phyloP scores from a whole-genome alignment of 2,329 filamentous ascomycete genomes.

The Spiromastix sp. region DNA sequence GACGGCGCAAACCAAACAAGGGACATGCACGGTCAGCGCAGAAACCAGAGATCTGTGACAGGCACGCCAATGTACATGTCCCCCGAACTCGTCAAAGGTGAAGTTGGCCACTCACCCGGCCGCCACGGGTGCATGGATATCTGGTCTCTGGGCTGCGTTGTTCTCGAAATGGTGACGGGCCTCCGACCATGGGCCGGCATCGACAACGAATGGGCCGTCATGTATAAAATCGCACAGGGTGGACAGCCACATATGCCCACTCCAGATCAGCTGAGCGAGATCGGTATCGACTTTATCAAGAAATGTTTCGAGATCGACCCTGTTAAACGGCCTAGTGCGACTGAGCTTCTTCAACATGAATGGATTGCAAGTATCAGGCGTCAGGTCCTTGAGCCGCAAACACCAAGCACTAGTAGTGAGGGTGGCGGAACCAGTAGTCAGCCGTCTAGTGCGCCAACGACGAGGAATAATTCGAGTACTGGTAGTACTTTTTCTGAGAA shows the following conservation, averaged over 20 bases:
- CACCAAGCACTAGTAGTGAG: slow-evolving; percentile 26
- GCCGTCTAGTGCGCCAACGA: slow-evolving; percentile 8
- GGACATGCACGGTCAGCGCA: slow-evolving; percentile 16
- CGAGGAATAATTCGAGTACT: slow-evolving; percentile 14
- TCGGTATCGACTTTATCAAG: slow-evolving; percentile 79
- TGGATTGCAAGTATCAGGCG: slow-evolving; percentile 56
- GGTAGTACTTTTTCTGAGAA: too few species aligned
- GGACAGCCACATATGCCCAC: slow-evolving; percentile 80
- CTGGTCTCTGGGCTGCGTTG: slow-evolving; percentile 59
- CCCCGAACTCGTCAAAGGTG: slow-evolving; percentile 92
- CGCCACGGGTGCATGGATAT: slow-evolving; percentile 62
- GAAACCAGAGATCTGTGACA: slow-evolving; percentile 81
- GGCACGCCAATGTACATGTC: slow-evolving; percentile 99
- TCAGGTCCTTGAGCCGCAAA: slow-evolving; percentile 35
- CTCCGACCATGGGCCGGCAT: slow-evolving; percentile 87
- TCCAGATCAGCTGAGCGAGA: slow-evolving; percentile 69
- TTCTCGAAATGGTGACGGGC: slow-evolving; percentile 95
- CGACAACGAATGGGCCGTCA: slow-evolving; percentile 99
- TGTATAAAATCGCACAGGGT: slow-evolving; percentile 99
- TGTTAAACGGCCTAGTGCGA: slow-evolving; percentile 63
- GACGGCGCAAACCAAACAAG: slow-evolving; percentile 13
- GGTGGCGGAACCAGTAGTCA: slow-evolving; percentile 21
- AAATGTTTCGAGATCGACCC: slow-evolving; percentile 83
- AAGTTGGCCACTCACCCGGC: slow-evolving; percentile 59
- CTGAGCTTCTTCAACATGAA: slow-evolving; percentile 85